A percentile compares a stretch with the other conserved stretches of the same genome.
Evolutionary conservation across 306 rosid genomes (phyloP).

Genomic region (Vicia villosa): DNA sequence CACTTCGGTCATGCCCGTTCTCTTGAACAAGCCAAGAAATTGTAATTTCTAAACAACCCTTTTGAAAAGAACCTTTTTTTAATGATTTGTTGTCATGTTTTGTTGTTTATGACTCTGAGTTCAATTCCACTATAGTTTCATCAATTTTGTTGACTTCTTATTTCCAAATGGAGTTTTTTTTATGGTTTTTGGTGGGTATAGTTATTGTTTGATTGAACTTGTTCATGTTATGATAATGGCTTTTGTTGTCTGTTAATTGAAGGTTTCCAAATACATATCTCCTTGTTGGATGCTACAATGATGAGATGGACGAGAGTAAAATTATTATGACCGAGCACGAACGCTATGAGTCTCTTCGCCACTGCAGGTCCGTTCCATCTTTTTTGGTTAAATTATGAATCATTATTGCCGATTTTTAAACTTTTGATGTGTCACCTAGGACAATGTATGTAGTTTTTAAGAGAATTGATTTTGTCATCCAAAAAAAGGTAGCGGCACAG

Average conservation of each 20-base stretch:
- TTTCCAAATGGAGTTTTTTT: background rate
- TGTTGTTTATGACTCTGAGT: background rate
- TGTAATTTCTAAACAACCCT: slow-evolving; percentile 38
- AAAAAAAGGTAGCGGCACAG: no score
- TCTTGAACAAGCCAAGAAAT: slow-evolving; percentile 92
- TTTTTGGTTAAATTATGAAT: background rate
- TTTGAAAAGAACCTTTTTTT: background rate
- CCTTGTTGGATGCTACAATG: slow-evolving; percentile 95
- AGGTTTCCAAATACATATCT: slow-evolving; percentile 80
- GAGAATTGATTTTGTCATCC: background rate
- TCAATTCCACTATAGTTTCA: background rate
- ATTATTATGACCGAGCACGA: slow-evolving; percentile 88
- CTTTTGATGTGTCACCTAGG: background rate
- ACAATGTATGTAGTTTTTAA: no score
- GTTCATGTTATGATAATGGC: background rate
- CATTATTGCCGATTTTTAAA: background rate
- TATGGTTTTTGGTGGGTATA: background rate
- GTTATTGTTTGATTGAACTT: slow-evolving; percentile 25
- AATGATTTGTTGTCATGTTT: background rate
- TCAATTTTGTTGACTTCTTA: slow-evolving; percentile 14
- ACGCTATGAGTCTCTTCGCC: slow-evolving; percentile 97
- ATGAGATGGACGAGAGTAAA: slow-evolving; percentile 77
- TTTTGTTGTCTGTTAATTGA: slow-evolving; percentile 32
- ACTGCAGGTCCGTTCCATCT: slow-evolving; percentile 66
- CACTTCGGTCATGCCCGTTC: slow-evolving; percentile 96